Conservation (phyloP, 2,329 filamentous ascomycete genomes). For the Aspergillus ustus region DNA sequence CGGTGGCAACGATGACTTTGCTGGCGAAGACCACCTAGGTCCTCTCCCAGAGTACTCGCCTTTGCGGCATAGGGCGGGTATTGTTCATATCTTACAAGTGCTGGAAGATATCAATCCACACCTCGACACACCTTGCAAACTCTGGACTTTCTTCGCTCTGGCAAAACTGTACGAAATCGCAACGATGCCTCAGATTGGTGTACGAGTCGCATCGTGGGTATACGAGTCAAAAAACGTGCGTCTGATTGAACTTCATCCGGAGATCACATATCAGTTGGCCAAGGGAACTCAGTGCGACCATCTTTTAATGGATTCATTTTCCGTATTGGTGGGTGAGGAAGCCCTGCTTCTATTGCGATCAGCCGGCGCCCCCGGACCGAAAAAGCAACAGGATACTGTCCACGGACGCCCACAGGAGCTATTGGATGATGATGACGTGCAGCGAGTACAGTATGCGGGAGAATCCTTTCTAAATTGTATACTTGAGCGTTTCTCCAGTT, state of each 20-base stretch:
- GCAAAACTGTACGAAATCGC: slow-evolving; percentile 61
- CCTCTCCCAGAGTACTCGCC: slow-evolving; percentile 63
- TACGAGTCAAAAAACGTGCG: slow-evolving; percentile 57
- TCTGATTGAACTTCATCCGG: slow-evolving; percentile 68
- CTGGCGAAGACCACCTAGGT: slow-evolving; percentile 1
- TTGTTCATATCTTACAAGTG: slow-evolving; percentile 65
- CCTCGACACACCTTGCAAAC: slow-evolving; percentile 67
- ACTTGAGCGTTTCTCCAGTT: slow-evolving; percentile 34
- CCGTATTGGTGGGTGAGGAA: slow-evolving; percentile 66
- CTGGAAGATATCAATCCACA: slow-evolving; percentile 60
- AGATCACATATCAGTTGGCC: slow-evolving; percentile 64
- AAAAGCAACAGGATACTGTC: slow-evolving; percentile 38
- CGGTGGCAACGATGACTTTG: slow-evolving; percentile 54
- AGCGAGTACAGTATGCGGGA: slow-evolving; percentile 64
- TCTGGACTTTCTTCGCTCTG: slow-evolving; percentile 69
- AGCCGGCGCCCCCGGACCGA: slow-evolving; percentile 10
- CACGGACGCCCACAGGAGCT: slow-evolving; percentile 53
- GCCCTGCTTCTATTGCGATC: slow-evolving; percentile 52
- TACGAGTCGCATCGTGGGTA: slow-evolving; percentile 64
- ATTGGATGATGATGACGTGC: slow-evolving; percentile 60
- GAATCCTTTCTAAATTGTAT: slow-evolving; percentile 58
- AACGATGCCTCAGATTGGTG: slow-evolving; percentile 39
- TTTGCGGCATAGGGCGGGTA: slow-evolving; percentile 64
- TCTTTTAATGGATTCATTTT: slow-evolving; percentile 55
- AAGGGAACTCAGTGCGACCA: slow-evolving; percentile 40